Evolutionary conservation across 2,329 filamentous ascomycete genomes (phyloP).

Genomic region (Colletotrichum tanaceti): DNA sequence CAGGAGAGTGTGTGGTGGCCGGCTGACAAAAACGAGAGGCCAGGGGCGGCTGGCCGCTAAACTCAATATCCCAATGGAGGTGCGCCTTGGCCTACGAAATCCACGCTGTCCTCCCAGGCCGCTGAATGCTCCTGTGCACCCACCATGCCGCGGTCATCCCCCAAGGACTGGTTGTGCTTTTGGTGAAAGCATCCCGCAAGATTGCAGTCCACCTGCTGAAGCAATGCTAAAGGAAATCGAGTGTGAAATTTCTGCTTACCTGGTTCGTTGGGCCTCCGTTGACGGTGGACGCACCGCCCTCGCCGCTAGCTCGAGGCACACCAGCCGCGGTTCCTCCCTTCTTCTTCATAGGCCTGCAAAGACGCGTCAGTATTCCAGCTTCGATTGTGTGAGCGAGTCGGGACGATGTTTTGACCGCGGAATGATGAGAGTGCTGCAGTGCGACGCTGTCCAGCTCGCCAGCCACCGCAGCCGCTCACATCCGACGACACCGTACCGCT

Average conservation of each 20-base stretch:
- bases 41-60: conserved; percentile 42
- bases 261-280: conserved; percentile 65
- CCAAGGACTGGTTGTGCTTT: not conserved
- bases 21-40: conserved; percentile 47
- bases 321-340: conserved; percentile 76
- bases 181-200: conserved; percentile 7
- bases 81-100: conserved; percentile 30
- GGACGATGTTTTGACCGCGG: conserved; percentile 30
- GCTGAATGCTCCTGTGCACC: conserved; percentile 11
- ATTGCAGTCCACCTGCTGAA: conserved; percentile 9
- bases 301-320: conserved; percentile 73
- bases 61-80: conserved; percentile 32
- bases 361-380: conserved; percentile 12
- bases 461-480: conserved; percentile 9
- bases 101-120: conserved; percentile 8
- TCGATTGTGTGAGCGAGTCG: not conserved
- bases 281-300: conserved; percentile 70
- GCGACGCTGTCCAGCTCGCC: conserved; percentile 27
- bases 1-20: conserved; percentile 20
- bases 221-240: conserved; percentile 7
- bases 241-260: conserved; percentile 56
- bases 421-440: conserved; percentile 26
- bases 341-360: conserved; percentile 78
- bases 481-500: conserved; percentile 28
- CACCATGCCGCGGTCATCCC: not conserved